Evolutionary conservation across 2,329 filamentous ascomycete genomes (phyloP), one percentile per base, ranked within the genome.

Genomic region (Colletotrichum aenigma): DNA sequence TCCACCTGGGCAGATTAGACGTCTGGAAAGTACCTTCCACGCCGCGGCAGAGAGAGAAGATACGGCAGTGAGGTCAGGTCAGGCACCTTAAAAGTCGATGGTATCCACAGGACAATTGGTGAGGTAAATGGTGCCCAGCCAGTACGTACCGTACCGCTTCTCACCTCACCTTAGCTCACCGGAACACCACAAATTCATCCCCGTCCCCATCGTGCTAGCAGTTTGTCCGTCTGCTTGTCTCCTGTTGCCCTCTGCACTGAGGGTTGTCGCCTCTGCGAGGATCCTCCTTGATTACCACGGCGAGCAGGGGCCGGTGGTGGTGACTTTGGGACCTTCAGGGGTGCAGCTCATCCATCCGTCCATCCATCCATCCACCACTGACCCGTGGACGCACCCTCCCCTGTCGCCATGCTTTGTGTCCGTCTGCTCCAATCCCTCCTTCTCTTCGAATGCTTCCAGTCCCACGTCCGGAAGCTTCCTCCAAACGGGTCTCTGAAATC

Each of bases 111-210:
- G 24, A 38, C 62, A 30, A 28, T 34, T 64, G 61, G 61, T 64
- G 61, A 66, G 62, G 36, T 52, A 64, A 66, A 66, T 52, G 24
- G n/a, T 62, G 24, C 55, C 30, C 56, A 18, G 55, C 34, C 21
- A 52, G 24, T 64, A 68, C 70, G 43, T 75, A 72, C 64, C 61
- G 55, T 52, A 24, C 43, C 43, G 55, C 21, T 48, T 28, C 58
- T 66, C 65, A 32, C 52, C 21, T 34, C 48, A 75, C 73, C 62
- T 75, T 75, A 75, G 72, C 69, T 75, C 73, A 72, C 73, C 73
- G 73, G 73, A 75, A 72, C 55, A 66, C 67, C 36, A 66, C 48
- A 66, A 66, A 30, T 61, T 26, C 55, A 48, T 75, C 62, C 72
- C 62, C 61, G 60, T 62, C 72, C 28, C 43, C 71, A 69, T 62